Evolutionary conservation across 1,139 yeast species (phyloP).

Genomic region (Fermentozyma sake): DNA sequence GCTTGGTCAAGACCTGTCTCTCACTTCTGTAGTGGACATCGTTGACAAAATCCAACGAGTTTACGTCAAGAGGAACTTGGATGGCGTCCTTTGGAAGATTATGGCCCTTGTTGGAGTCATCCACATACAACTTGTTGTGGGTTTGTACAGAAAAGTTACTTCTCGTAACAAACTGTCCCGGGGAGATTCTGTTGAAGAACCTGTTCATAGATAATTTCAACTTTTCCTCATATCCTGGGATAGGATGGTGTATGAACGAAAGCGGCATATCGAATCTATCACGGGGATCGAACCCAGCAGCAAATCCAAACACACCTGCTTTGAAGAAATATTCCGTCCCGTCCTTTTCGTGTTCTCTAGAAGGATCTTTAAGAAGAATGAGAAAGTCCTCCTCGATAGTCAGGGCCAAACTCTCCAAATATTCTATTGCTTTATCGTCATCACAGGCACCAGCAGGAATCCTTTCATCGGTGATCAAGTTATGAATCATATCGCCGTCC

Average conservation of each 20-base stretch:
- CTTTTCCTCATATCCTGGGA: conserved; percentile 55
- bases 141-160: conserved; percentile 62
- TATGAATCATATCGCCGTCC: conserved; percentile 29
- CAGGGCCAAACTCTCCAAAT: conserved; percentile 40
- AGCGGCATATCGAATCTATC: conserved; percentile 52
- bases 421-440: conserved; percentile 20
- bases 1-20: conserved; percentile 55
- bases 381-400: conserved; percentile 68
- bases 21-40: conserved; percentile 58
- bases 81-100: conserved; percentile 23
- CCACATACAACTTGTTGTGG: conserved; percentile 48
- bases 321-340: conserved; percentile 58
- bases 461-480: conserved; percentile 36
- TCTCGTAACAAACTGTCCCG: conserved; percentile 54
- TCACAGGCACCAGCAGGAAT: conserved; percentile 27
- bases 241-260: conserved; percentile 55
- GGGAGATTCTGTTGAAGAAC: conserved; percentile 46
- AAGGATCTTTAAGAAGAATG: conserved; percentile 49
- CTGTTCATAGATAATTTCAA: conserved; percentile 59
- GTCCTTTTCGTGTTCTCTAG: conserved; percentile 31
- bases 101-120: conserved; percentile 48
- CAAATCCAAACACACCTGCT: conserved; percentile 65
- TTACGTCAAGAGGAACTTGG: conserved; percentile 32
- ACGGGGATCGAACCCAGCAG: conserved; percentile 70
- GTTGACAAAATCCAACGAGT: conserved; percentile 48